phyloP scores from a whole-genome alignment of 202 grass and related monocot species.

The Schoenoplectus triqueter region DNA sequence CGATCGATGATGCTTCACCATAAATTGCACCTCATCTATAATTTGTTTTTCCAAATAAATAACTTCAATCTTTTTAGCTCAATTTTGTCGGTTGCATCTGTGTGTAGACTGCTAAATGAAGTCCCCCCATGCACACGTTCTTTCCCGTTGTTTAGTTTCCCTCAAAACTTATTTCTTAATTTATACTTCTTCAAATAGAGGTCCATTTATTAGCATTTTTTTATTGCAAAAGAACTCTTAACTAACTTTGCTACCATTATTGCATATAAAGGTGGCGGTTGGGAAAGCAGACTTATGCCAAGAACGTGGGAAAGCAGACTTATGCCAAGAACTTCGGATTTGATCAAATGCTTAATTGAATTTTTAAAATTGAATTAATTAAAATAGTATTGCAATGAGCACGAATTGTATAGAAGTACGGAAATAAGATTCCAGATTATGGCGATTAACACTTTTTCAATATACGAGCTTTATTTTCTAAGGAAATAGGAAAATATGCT shows the following conservation, averaged over 20 bases:
- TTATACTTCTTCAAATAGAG: constrained; percentile 28
- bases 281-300: constrained; percentile 36
- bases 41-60: neutral
- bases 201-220: constrained; percentile 2
- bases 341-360: neutral
- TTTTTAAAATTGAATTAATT: neutral
- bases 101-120: neutral
- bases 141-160: constrained; percentile 28
- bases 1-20: too few relatives aligned
- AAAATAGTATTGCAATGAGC: neutral
- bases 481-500: neutral
- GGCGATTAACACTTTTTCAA: too few relatives aligned
- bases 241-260: constrained; percentile 40
- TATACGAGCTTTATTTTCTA: too few relatives aligned
- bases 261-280: constrained; percentile 38
- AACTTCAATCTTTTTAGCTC: neutral
- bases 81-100: constrained; percentile 7
- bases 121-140: constrained; percentile 2
- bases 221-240: constrained; percentile 28
- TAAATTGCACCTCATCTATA: too few relatives aligned
- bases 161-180: constrained; percentile 36
- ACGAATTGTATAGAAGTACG: neutral
- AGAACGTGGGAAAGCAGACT: constrained; percentile 37
- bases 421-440: too few relatives aligned
- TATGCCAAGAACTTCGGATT: constrained; percentile 38